phyloP scores from a whole-genome alignment of 495 filamentous ascomycete species.

The Aspergillus campestris region DNA sequence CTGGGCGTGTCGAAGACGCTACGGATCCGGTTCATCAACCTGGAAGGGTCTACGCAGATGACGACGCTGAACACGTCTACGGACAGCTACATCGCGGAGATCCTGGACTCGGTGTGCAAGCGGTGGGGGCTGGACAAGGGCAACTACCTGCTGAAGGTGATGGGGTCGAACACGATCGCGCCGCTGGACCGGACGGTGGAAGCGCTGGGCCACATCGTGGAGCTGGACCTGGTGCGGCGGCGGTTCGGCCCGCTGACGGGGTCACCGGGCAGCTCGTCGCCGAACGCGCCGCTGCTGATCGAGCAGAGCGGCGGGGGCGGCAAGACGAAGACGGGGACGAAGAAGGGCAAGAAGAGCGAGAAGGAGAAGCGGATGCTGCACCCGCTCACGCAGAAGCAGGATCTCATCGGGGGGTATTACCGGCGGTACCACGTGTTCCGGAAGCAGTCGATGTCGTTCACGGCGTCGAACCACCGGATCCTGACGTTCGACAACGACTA shows the following conservation, averaged over 20 bases:
- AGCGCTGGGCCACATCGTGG: slow-evolving; percentile 71
- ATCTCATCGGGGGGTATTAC: slow-evolving; percentile 62
- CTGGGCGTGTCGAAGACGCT: slow-evolving; percentile 78
- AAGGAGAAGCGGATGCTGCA: slow-evolving; percentile 54
- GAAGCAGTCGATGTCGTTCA: slow-evolving; percentile 90
- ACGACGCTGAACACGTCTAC: slow-evolving; percentile 78
- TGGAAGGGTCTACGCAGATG: slow-evolving; percentile 49
- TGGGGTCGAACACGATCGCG: slow-evolving; percentile 74
- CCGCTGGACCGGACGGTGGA: slow-evolving; percentile 82
- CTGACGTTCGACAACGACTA: slow-evolving; percentile 92
- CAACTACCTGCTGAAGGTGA: slow-evolving; percentile 80
- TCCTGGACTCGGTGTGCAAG: slow-evolving; percentile 83
- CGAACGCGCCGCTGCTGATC: slow-evolving; percentile 66
- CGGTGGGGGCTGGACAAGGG: slow-evolving; percentile 85
- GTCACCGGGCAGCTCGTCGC: slow-evolving; percentile 72
- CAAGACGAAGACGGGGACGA: slow-evolving; percentile 32
- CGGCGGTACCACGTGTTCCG: slow-evolving; percentile 86
- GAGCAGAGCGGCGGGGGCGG: slow-evolving; percentile 20
- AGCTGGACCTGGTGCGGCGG: slow-evolving; percentile 81
- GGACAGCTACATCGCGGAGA: slow-evolving; percentile 90
- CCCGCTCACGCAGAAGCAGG: slow-evolving; percentile 70
- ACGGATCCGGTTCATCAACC: slow-evolving; percentile 73
- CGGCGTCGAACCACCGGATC: slow-evolving; percentile 72
- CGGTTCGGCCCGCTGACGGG: slow-evolving; percentile 75
- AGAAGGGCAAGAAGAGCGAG: slow-evolving; percentile 60